Evolutionary conservation across 306 rosid genomes (phyloP).

Genomic region (Spatholobus suberectus): DNA sequence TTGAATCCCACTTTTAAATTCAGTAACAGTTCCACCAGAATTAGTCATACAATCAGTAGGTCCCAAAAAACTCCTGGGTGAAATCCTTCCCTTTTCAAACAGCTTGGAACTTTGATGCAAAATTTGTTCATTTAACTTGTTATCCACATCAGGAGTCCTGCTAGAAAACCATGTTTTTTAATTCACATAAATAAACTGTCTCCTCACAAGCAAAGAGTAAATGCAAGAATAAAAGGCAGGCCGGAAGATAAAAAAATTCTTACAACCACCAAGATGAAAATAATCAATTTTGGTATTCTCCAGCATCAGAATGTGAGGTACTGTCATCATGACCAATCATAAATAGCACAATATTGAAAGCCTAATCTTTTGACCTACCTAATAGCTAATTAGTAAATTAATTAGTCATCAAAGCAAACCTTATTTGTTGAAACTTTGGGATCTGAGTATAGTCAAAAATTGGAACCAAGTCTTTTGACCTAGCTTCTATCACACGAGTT

Average conservation of each 20-base stretch:
- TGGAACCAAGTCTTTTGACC: slow-evolving; percentile 73
- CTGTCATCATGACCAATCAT: neutral
- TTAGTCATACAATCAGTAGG: slow-evolving; percentile 46
- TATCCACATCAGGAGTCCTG: slow-evolving; percentile 52
- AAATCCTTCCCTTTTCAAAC: slow-evolving; percentile 52
- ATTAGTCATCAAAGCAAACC: slow-evolving; percentile 51
- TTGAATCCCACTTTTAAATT: slow-evolving; percentile 39
- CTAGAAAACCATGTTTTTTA: neutral
- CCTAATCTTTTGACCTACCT: neutral
- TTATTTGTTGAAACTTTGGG: slow-evolving; percentile 51
- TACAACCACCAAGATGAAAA: no score
- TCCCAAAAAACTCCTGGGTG: slow-evolving; percentile 43
- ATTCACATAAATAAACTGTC: neutral
- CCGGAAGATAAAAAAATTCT: no score
- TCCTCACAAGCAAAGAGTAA: neutral
- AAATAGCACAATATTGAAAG: neutral
- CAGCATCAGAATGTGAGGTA: neutral
- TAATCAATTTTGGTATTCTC: no score
- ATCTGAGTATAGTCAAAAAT: slow-evolving; percentile 62
- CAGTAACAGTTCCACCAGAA: slow-evolving; percentile 32
- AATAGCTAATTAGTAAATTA: slow-evolving; percentile 1
- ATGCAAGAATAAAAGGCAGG: neutral
- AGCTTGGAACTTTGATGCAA: slow-evolving; percentile 45
- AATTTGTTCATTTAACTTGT: slow-evolving; percentile 43
- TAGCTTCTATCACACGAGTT: slow-evolving; percentile 61